Evolutionary conservation across 2,329 filamentous ascomycete species (phyloP).

Genomic region (Parastagonospora nodorum): DNA sequence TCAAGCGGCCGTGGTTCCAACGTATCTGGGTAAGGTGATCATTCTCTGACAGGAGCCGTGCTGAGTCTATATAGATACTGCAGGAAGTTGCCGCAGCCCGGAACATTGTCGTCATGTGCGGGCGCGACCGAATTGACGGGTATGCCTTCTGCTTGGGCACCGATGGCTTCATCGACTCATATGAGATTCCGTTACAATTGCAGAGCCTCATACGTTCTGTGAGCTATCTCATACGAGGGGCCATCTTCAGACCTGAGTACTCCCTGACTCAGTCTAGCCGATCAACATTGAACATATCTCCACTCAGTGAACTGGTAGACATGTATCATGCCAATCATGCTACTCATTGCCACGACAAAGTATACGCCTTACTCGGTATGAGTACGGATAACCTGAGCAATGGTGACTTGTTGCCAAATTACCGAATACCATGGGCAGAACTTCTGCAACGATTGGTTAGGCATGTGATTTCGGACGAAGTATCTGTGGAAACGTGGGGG

Average conservation of each 20-base stretch:
- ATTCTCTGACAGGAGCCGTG: neutral
- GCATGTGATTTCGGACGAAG: conserved; percentile 9
- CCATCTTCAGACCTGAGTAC: conserved; percentile 12
- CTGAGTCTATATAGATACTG: conserved; percentile 13
- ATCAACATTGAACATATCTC: conserved; percentile 10
- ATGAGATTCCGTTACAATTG: conserved; percentile 4
- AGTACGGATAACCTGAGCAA: conserved; percentile 15
- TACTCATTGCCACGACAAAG: conserved; percentile 15
- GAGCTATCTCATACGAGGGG: conserved; percentile 14
- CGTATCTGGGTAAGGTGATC: conserved; percentile 21
- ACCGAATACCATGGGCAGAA: conserved; percentile 14
- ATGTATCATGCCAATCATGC: conserved; percentile 19
- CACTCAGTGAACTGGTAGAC: conserved; percentile 18
- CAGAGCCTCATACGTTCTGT: conserved; percentile 11
- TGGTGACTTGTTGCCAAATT: conserved; percentile 14
- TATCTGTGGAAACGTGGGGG: conserved; percentile 15
- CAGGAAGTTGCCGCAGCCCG: conserved; percentile 25
- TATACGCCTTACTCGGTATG: conserved; percentile 23
- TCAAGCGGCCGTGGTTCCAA: conserved; percentile 24
- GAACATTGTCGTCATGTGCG: conserved; percentile 18
- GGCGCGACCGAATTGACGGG: conserved; percentile 15
- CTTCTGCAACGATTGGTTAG: conserved; percentile 15
- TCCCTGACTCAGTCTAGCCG: neutral
- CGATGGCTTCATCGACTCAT: conserved; percentile 3
- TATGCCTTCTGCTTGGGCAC: conserved; percentile 19